Base-by-base conservation (phyloP, 2,329 filamentous ascomycete genomes). In the Chaetothyriales sp. region DNA sequence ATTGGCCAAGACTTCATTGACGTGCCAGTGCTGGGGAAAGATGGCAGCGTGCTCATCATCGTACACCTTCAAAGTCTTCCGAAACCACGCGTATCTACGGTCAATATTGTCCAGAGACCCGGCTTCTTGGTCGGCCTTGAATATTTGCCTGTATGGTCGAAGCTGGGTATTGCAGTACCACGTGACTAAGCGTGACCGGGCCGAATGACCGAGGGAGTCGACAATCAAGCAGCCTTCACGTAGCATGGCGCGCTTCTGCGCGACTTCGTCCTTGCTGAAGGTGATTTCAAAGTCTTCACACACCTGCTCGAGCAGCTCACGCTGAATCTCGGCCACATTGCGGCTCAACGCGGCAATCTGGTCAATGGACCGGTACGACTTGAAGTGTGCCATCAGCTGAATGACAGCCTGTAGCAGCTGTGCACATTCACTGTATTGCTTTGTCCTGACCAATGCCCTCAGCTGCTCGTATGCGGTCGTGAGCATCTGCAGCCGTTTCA, bases 111-210 rank as follows among this genome's bases (percentile, higher is more conserved):
- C 92, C 64, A 98, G 70, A 55, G 84, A 95, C 5, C 90, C 92
- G 4, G 92, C 92, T 71, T 98, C 92, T 65, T 98, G 92, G 63
- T 92, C 97, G 40, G 90, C 90, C 43, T 89, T 80, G 68, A 98
- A 98, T 0, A 98, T 87, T 64, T 94, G 88, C 49, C 92, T 80
- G 65, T 98, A 98, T 70, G 98, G 92, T 48, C 92, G 80, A 59
- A 98, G 73, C 70, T 95, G 87, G 1, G 92, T 95, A 65, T 98
- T 98, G 70, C 94, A 89, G 66, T 98, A 98, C 92, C 92, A 98
- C 9, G 86, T 92, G 64, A 95, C 78, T 43, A 98, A 72, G 46
- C 92, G 77, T 6, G 82, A 77, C 60, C 86, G 81, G 20, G 92
- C 92, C 63, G 83, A 81, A 43, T 97, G 90, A 1, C 92, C 92